Conservation (phyloP, 2,329 filamentous ascomycete species). For the Talaromyces sp. region DNA sequence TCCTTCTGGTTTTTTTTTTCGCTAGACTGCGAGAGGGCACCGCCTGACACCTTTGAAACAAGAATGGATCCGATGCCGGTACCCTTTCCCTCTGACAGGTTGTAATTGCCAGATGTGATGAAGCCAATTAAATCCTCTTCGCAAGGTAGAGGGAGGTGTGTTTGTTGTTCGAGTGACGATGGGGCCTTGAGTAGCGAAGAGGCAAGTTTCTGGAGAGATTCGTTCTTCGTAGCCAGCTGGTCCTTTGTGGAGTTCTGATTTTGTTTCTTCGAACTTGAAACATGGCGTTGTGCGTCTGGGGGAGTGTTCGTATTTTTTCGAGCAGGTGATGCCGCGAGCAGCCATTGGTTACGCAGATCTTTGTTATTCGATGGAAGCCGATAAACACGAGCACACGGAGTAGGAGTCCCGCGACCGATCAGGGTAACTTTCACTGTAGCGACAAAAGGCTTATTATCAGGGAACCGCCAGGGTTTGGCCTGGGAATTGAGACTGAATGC, state of each 20-base stretch:
- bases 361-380: conserved; percentile 59
- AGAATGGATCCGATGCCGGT: conserved; percentile 69
- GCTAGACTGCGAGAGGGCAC: conserved; percentile 6
- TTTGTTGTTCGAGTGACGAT: conserved; percentile 36
- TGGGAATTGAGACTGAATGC: conserved; percentile 2
- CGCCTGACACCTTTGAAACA: conserved; percentile 49
- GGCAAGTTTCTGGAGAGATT: conserved; percentile 23
- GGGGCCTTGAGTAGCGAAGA: conserved; percentile 34
- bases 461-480: conserved; percentile 1
- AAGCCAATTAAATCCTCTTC: conserved; percentile 80
- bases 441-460: conserved; percentile 27
- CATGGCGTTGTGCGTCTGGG: background rate
- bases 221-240: conserved; percentile 12
- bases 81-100: conserved; percentile 68
- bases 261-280: background rate
- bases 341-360: conserved; percentile 65
- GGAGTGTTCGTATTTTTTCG: background rate
- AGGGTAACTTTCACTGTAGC: conserved; percentile 64
- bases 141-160: conserved; percentile 57
- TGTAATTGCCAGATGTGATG: conserved; percentile 80
- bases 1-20: conserved; percentile 15
- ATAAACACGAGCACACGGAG: conserved; percentile 74
- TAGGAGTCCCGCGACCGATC: conserved; percentile 64
- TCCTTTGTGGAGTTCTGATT: conserved; percentile 14
- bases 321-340: conserved; percentile 35